phyloP scores from a whole-genome alignment of 2,329 filamentous ascomycete species.

The Xylaria digitata region DNA sequence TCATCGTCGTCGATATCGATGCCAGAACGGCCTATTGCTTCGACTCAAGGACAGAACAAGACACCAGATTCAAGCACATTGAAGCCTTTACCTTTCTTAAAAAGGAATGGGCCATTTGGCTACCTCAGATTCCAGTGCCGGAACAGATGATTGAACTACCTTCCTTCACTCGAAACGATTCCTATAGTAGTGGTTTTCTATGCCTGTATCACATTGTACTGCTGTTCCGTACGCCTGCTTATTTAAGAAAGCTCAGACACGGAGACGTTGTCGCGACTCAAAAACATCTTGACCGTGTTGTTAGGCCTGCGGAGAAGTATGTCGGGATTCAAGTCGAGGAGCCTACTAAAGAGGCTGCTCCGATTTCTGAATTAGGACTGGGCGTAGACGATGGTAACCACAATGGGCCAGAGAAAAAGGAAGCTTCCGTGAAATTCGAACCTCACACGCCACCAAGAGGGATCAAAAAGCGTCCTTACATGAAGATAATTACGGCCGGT shows the following conservation, averaged over 20 bases:
- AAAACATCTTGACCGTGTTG: constrained; percentile 4
- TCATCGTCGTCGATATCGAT: constrained; percentile 16
- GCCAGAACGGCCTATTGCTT: constrained; percentile 18
- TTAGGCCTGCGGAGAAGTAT: constrained; percentile 10
- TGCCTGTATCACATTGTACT: constrained; percentile 22
- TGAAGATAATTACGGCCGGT: background rate
- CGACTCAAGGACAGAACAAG: constrained; percentile 14
- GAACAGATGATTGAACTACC: constrained; percentile 17
- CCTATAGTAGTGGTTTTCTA: constrained; percentile 3
- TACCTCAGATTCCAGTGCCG: constrained; percentile 11
- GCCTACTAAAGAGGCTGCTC: background rate
- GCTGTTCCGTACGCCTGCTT: constrained; percentile 7
- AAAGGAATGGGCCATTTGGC: constrained; percentile 11
- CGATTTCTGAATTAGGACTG: too few species aligned
- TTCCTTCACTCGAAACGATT: background rate
- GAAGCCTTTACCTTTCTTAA: constrained; percentile 10
- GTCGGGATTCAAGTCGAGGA: constrained; percentile 6
- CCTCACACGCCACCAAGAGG: too few species aligned
- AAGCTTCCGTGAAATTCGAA: background rate
- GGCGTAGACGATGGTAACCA: background rate
- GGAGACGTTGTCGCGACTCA: background rate
- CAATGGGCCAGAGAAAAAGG: background rate
- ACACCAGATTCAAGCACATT: constrained; percentile 11
- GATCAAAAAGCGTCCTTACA: background rate
- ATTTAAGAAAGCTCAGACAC: constrained; percentile 1